Evolutionary conservation across 257 asterid genomes (phyloP).

Genomic region (Capsicum pubescens): DNA sequence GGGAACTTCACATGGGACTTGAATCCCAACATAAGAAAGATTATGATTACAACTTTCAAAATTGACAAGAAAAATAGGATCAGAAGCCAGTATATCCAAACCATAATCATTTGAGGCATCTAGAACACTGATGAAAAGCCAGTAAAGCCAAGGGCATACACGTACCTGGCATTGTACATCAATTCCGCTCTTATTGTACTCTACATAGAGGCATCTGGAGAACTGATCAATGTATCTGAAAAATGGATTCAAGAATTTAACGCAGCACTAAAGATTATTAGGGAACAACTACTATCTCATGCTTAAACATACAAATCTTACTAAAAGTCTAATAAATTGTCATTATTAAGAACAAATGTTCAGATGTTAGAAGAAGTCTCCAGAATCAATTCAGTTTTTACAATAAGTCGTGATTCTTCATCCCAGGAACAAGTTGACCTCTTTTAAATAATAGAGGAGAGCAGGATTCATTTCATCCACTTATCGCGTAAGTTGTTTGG

Average conservation of each 20-base stretch:
- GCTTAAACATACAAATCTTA: not conserved
- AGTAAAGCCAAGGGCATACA: not conserved
- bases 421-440: not conserved
- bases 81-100: not conserved
- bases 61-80: conserved; percentile 12
- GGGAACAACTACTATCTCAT: not conserved
- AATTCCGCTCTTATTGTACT: conserved; percentile 91
- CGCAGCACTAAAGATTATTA: not conserved
- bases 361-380: not conserved
- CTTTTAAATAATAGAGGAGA: not conserved
- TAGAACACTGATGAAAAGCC: not conserved
- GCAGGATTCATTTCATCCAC: not conserved
- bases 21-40: not conserved
- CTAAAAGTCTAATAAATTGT: not conserved
- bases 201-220: conserved; percentile 93
- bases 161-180: conserved; percentile 98
- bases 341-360: not conserved
- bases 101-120: not conserved
- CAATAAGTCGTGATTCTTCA: not conserved
- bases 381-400: not conserved
- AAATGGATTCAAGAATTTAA: not conserved
- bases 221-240: conserved; percentile 89
- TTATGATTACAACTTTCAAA: not conserved
- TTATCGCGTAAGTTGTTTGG: too few relatives aligned
- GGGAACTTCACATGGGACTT: not conserved